These are phyloP conservation scores for Coriaria nepalensis DNA, from an alignment of 306 rosid species.

Conservation along the genomic window DNA sequence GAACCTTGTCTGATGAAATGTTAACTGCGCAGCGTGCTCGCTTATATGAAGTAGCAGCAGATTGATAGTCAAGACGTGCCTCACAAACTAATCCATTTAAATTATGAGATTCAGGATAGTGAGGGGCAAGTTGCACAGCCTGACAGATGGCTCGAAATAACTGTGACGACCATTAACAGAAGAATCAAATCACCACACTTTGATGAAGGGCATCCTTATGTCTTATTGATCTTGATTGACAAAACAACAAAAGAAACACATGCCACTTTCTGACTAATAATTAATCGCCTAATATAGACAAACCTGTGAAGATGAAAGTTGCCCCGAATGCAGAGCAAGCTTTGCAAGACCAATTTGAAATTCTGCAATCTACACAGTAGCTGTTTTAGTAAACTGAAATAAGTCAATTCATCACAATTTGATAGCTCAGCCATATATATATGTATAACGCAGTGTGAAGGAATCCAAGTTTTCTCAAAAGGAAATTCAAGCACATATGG, in stretches of 20 bases:
- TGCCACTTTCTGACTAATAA: not conserved
- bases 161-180: slow-evolving; percentile 29
- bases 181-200: slow-evolving; percentile 6
- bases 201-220: too few species aligned
- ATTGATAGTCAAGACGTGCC: slow-evolving; percentile 58
- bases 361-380: slow-evolving; percentile 63
- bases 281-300: slow-evolving; percentile 17
- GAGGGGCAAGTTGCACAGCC: slow-evolving; percentile 79
- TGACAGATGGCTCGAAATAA: slow-evolving; percentile 86
- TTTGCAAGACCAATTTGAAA: slow-evolving; percentile 85
- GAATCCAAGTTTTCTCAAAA: too few species aligned
- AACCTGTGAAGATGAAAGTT: slow-evolving; percentile 84
- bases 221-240: too few species aligned
- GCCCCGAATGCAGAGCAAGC: slow-evolving; percentile 71
- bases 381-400: slow-evolving; percentile 2
- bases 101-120: slow-evolving; percentile 80
- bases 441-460: too few species aligned
- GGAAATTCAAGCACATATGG: too few species aligned
- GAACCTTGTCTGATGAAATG: slow-evolving; percentile 22
- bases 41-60: slow-evolving; percentile 61
- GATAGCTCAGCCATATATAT: too few species aligned
- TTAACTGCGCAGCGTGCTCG: slow-evolving; percentile 51
- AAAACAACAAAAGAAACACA: too few species aligned
- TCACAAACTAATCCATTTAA: slow-evolving; percentile 71
- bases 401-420: too few species aligned